phyloP scores from a whole-genome alignment of 2,329 filamentous ascomycete genomes.

The Thermothelomyces thermophilus region DNA sequence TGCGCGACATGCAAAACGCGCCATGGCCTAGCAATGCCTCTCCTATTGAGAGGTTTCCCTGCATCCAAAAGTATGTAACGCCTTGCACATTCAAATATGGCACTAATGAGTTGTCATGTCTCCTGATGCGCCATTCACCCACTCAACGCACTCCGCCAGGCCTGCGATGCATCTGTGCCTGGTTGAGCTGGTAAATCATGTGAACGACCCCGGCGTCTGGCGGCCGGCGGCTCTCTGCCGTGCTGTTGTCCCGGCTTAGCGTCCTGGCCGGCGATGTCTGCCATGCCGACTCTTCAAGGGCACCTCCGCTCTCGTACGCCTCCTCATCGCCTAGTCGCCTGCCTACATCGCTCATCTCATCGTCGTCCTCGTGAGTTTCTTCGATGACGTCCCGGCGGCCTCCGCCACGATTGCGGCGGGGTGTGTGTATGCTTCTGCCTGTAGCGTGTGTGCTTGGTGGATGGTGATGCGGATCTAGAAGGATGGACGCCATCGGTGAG shows the following conservation, averaged over 20 bases:
- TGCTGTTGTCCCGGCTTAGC: constrained; percentile 47
- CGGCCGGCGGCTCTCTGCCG: constrained; percentile 32
- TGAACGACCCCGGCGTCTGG: constrained; percentile 50
- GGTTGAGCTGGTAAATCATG: constrained; percentile 53
- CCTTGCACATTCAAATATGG: too few relatives aligned
- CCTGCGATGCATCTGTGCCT: constrained; percentile 44
- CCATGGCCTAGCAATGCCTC: too few relatives aligned
- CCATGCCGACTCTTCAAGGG: constrained; percentile 54
- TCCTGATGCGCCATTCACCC: neutral
- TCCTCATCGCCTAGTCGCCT: constrained; percentile 56
- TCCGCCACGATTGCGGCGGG: constrained; percentile 38
- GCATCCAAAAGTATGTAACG: too few relatives aligned
- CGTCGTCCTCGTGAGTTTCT: constrained; percentile 46
- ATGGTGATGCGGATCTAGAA: constrained; percentile 71
- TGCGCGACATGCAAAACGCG: too few relatives aligned
- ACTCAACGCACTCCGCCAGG: constrained; percentile 24
- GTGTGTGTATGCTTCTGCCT: constrained; percentile 41
- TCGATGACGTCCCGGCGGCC: constrained; percentile 47
- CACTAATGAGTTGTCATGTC: too few relatives aligned
- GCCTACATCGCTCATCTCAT: constrained; percentile 29
- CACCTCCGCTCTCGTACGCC: constrained; percentile 44
- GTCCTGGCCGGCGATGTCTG: constrained; percentile 49
- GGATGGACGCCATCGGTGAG: constrained; percentile 64
- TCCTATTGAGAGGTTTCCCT: too few relatives aligned
- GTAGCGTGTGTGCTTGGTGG: constrained; percentile 46